Base-by-base conservation (phyloP, 106 monocot genomes). In the Triglochin maritima region DNA sequence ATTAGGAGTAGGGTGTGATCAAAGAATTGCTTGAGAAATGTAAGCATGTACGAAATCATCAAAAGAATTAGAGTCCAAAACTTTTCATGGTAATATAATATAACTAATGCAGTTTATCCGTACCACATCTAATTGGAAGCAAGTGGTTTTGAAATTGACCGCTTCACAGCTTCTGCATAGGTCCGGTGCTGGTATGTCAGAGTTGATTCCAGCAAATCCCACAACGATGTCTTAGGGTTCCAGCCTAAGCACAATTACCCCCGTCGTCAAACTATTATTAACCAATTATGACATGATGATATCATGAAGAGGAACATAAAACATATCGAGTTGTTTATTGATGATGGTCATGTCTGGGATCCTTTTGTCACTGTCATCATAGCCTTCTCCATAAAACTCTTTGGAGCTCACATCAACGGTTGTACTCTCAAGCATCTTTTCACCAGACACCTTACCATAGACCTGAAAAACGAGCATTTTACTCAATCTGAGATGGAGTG, bases 301-400 rank as follows among this genome's bases (percentile, higher is more conserved):
- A 59, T 16, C 41, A 6, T 17, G 15, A 17, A 11, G 41, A 6
- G 41, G 46, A 46, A 63, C 43, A 29, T 63, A 47, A 46, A 63
- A 63, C 43, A 7, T 87, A 83, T 83, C 87, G 15, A 87, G 81
- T 63, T 87, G 87, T 57, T 73, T 81, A 14, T 87, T 83, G 79
- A 87, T 87, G 55, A 87, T 84, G 60, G 87, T 84, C 87, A 87
- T 87, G 71, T 87, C 87, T 10, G 87, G 87, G 50, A 87, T 87
- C 14, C 87, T 56, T 52, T 84, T 87, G 50, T 87, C 87, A 60
- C 75, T 85, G 60, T 87, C 87, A 74, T 87, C 87, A 53, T 87
- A 87, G 4, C 87, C 87, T 76, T 87, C 87, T 44, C 87, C 87
- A 57, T 87, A 87, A 67, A 87, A 87, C 55, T 81, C 81, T 55